These are phyloP conservation scores for Maudiozyma humilis DNA, from an alignment of 1,139 yeast species.

Conservation along the genomic window DNA sequence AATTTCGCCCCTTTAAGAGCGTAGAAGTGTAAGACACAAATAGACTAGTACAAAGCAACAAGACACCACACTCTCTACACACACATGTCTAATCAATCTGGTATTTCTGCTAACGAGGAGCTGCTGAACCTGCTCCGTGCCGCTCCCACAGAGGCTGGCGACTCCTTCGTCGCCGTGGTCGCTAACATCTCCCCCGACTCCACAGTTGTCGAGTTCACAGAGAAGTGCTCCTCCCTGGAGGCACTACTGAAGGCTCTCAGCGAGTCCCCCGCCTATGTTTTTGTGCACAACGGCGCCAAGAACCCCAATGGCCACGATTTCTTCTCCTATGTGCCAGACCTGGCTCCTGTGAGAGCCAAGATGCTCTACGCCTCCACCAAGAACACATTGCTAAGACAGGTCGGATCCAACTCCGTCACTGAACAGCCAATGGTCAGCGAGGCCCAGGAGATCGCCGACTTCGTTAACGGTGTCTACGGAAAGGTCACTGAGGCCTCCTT, in stretches of 20 bases:
- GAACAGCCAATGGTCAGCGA: slow-evolving; percentile 51
- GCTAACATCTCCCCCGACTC: slow-evolving; percentile 35
- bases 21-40: too few relatives aligned
- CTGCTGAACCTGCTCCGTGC: slow-evolving; percentile 30
- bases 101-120: slow-evolving; percentile 48
- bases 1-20: too few relatives aligned
- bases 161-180: slow-evolving; percentile 30
- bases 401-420: slow-evolving; percentile 60
- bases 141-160: slow-evolving; percentile 9
- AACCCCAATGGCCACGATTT: slow-evolving; percentile 40
- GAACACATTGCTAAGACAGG: slow-evolving; percentile 59
- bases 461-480: background rate
- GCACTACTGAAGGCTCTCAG: slow-evolving; percentile 22
- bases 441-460: slow-evolving; percentile 44
- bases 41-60: background rate
- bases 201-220: slow-evolving; percentile 41
- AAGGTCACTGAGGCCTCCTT: slow-evolving; percentile 31
- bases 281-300: slow-evolving; percentile 38
- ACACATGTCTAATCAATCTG: slow-evolving; percentile 62
- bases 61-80: background rate
- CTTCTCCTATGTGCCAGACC: slow-evolving; percentile 80
- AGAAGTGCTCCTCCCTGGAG: slow-evolving; percentile 32
- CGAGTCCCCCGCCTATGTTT: slow-evolving; percentile 51
- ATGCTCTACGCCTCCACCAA: slow-evolving; percentile 94
- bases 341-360: slow-evolving; percentile 71